phyloP scores from a whole-genome alignment of 768 basidiomycete genomes.

The Cystofilobasidium capitatum region DNA sequence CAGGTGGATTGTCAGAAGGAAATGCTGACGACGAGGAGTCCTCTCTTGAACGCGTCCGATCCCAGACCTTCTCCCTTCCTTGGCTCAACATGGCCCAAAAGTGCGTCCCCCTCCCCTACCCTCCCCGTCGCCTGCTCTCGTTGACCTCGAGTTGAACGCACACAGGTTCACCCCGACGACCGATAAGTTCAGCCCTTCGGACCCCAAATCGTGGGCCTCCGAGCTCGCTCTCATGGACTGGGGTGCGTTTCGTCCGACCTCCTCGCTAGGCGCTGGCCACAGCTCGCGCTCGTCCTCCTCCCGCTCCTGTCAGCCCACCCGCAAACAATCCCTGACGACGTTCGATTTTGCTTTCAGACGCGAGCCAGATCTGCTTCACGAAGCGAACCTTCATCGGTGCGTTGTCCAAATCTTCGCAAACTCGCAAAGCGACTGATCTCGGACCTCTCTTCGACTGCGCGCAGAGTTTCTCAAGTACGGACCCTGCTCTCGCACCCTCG shows the following conservation, averaged over 20 bases:
- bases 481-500: too few relatives aligned
- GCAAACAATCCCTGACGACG: not conserved
- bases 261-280: not conserved
- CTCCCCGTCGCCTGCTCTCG: not conserved
- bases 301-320: not conserved
- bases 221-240: constrained; percentile 18
- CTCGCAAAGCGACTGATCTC: too few relatives aligned
- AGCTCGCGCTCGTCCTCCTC: not conserved
- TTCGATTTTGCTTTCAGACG: not conserved
- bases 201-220: constrained; percentile 19
- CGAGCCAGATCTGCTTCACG: constrained; percentile 9
- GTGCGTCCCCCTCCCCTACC: not conserved
- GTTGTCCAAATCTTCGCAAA: too few relatives aligned
- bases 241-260: not conserved
- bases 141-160: not conserved
- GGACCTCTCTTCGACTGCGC: not conserved
- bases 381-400: constrained; percentile 14
- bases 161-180: constrained; percentile 10
- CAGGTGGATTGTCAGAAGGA: too few relatives aligned
- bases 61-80: too few relatives aligned
- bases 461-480: constrained; percentile 3
- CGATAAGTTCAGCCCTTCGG: not conserved
- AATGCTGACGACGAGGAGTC: too few relatives aligned
- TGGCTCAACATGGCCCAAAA: constrained; percentile 6
- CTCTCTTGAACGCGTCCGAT: too few relatives aligned